Conservation (phyloP, 78 protist genomes). For the Bodo saltans region DNA sequence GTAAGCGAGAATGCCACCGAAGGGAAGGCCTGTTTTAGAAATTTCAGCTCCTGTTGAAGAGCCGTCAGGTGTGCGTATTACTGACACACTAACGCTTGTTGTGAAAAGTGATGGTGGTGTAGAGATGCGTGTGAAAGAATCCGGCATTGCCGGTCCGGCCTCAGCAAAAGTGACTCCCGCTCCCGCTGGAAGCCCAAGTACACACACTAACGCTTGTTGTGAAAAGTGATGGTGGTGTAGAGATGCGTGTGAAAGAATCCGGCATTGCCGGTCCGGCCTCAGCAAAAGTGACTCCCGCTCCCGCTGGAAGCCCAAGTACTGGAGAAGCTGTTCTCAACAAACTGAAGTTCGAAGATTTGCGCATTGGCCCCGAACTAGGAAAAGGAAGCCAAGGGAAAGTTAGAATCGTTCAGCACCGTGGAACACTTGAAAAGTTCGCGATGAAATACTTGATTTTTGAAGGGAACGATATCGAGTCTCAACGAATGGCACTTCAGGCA, state of each 20-base stretch:
- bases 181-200: too few relatives aligned
- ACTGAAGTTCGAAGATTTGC: background rate
- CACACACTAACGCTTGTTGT: background rate
- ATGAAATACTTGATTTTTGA: background rate
- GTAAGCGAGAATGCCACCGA: too few relatives aligned
- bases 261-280: background rate
- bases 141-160: too few relatives aligned
- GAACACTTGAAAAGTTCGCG: background rate
- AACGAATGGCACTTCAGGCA: background rate
- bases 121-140: background rate
- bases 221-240: background rate
- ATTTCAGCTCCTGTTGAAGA: too few relatives aligned
- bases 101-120: background rate
- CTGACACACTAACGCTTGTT: background rate
- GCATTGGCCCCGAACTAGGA: background rate
- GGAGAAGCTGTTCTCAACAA: background rate
- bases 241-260: background rate
- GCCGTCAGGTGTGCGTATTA: too few relatives aligned
- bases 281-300: background rate
- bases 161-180: too few relatives aligned
- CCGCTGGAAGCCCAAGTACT: background rate
- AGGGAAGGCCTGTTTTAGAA: too few relatives aligned
- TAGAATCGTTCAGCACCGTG: background rate
- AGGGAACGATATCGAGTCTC: background rate
- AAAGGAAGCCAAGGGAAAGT: background rate